Conservation (phyloP, 176 grass and related monocot species). For the Triticum turgidum region DNA sequence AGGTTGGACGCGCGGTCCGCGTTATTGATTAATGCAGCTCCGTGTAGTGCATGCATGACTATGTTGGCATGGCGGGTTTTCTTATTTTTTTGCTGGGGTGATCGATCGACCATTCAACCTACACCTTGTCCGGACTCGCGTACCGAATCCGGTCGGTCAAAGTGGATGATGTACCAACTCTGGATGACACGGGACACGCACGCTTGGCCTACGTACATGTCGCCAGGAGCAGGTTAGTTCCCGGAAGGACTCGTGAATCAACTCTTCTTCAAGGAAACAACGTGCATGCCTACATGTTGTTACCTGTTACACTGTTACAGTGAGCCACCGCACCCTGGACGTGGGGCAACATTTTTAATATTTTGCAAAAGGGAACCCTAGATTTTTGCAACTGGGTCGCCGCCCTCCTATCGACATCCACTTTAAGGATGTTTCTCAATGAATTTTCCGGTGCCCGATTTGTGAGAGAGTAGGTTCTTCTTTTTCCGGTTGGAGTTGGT, state of each 20-base stretch:
- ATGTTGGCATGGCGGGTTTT: neutral
- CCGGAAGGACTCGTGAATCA: neutral
- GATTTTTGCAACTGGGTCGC: too few relatives aligned
- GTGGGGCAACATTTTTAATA: too few relatives aligned
- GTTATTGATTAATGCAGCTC: neutral
- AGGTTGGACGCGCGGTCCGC: too few relatives aligned
- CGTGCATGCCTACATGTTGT: too few relatives aligned
- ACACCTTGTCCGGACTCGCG: neutral
- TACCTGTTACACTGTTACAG: too few relatives aligned
- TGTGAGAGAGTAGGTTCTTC: too few relatives aligned
- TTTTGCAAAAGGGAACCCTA: too few relatives aligned
- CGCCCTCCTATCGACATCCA: too few relatives aligned
- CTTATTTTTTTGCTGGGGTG: neutral
- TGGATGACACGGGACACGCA: neutral
- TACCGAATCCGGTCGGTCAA: neutral
- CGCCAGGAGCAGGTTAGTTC: neutral
- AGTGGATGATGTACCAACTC: neutral
- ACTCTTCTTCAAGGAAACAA: neutral
- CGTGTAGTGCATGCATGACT: neutral
- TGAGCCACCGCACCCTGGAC: too few relatives aligned
- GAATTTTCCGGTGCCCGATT: too few relatives aligned
- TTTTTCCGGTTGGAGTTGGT: too few relatives aligned
- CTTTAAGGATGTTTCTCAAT: too few relatives aligned
- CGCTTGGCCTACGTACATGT: neutral
- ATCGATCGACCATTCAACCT: neutral